These are phyloP conservation scores for Penicillium sp. DNA, from an alignment of 2,329 filamentous ascomycete genomes.

Conservation along the genomic window DNA sequence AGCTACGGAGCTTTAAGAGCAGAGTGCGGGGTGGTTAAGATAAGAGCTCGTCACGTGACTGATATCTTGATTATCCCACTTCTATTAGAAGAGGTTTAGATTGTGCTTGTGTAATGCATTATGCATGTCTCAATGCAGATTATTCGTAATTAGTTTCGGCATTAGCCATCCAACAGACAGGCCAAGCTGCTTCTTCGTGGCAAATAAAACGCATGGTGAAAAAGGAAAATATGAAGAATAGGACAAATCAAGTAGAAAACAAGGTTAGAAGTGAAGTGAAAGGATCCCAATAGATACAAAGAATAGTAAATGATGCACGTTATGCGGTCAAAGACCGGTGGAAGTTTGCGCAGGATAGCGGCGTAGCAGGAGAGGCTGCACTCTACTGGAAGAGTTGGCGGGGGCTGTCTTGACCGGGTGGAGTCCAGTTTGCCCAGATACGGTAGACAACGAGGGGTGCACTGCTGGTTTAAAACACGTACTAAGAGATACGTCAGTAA, in stretches of 20 bases:
- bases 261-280: slow-evolving; percentile 6
- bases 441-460: neutral
- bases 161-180: neutral
- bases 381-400: neutral
- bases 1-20: neutral
- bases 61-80: neutral
- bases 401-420: neutral
- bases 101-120: neutral
- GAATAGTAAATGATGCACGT: slow-evolving; percentile 10
- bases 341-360: neutral
- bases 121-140: slow-evolving; percentile 6
- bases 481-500: slow-evolving; percentile 26
- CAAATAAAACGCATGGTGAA: neutral
- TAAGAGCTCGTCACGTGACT: slow-evolving; percentile 8
- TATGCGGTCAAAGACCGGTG: neutral
- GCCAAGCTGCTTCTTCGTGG: slow-evolving; percentile 4
- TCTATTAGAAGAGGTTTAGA: neutral
- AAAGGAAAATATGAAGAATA: neutral
- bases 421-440: neutral
- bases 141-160: slow-evolving; percentile 11
- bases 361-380: neutral
- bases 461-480: slow-evolving; percentile 36
- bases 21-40: slow-evolving; percentile 10
- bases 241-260: slow-evolving; percentile 11
- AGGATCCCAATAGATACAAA: slow-evolving; percentile 14